Evolutionary conservation across 2,329 filamentous ascomycete species (phyloP).

Genomic region (Didymella segeticola): DNA sequence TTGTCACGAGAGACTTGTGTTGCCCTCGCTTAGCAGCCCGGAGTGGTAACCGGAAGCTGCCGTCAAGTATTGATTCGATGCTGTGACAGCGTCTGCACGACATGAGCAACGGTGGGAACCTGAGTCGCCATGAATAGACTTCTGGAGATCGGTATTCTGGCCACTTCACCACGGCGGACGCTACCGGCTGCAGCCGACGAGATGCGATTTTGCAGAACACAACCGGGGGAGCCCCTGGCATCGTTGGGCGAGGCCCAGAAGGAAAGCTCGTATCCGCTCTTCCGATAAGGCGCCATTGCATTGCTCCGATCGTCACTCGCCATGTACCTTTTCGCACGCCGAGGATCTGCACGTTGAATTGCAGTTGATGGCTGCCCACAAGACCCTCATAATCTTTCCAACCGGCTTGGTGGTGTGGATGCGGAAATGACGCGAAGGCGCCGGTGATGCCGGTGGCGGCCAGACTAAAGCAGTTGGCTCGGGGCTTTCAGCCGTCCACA

Average conservation of each 20-base stretch:
- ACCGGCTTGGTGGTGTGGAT: not conserved
- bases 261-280: slow-evolving; percentile 2
- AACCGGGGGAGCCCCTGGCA: slow-evolving; percentile 3
- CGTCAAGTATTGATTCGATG: slow-evolving; percentile 30
- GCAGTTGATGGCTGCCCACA: not conserved
- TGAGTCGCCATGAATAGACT: slow-evolving; percentile 8
- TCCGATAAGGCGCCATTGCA: slow-evolving; percentile 10
- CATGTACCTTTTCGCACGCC: not conserved
- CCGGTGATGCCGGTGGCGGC: slow-evolving; percentile 4
- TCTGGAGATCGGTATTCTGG: slow-evolving; percentile 29
- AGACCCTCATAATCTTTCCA: not conserved
- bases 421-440: slow-evolving; percentile 6
- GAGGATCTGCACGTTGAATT: slow-evolving; percentile 5
- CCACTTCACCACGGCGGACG: slow-evolving; percentile 35
- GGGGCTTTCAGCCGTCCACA: not conserved
- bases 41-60: slow-evolving; percentile 15
- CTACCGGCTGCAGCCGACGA: slow-evolving; percentile 30
- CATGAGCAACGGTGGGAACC: not conserved
- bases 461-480: not conserved
- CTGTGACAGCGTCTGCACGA: slow-evolving; percentile 21
- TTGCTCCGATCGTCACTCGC: not conserved
- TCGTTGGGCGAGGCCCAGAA: slow-evolving; percentile 10
- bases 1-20: slow-evolving; percentile 13
- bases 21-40: slow-evolving; percentile 21
- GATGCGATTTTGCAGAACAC: not conserved